Base-by-base conservation (phyloP, 805 yeast genomes). In the Blastobotrys robertii region DNA sequence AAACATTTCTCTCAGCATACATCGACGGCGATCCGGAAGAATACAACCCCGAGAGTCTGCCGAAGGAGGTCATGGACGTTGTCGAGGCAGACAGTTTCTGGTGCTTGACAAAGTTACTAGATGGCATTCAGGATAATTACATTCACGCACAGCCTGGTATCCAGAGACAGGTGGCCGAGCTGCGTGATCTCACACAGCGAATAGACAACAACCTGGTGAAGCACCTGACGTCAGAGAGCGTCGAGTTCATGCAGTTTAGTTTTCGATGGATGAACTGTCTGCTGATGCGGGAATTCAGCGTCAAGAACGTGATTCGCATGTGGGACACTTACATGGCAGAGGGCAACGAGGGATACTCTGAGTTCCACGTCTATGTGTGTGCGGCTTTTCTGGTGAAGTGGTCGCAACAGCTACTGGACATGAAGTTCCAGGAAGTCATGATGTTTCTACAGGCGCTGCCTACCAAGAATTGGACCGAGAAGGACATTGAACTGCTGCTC, bases 201-300 rank as follows among this genome's bases (percentile, higher is more conserved):
- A 88, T 90, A 44, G 97, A 92, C 56, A 62, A 72, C 2, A 79
- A 74, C 19, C 68, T 92, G 30, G 78, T 79, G 33, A 68, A 69
- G 32, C 97, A 92, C 64, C 74, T 92, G 50, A 79, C 79, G 46
- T 56, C 62, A 1, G 96, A 92, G 58, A 84, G 84, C 38, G 77
- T 92, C n/a, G 95, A 92, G 62, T 92, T 92, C 56, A 77, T 92
- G 50, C 98, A 92, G 63, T 92, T 92, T 62, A 77, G 96, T 14
- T 92, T 92, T 66, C 72, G 98, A 52, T 92, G 98, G 98, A 92
- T 92, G 97, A 92, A 92, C 64, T 92, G 98, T 66, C 67, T 92
- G 55, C 67, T 92, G 39, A 92, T 92, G 98, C 76, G 98, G 51
- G 98, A 92, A 55, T 70, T 92, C 37, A 77, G 81, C 34, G 77